Percentiles rank a stretch among this genome's conserved stretches.
These are phyloP conservation scores for Trichoderma reesei DNA, from an alignment of 495 filamentous ascomycete genomes.

Conservation along the genomic window DNA sequence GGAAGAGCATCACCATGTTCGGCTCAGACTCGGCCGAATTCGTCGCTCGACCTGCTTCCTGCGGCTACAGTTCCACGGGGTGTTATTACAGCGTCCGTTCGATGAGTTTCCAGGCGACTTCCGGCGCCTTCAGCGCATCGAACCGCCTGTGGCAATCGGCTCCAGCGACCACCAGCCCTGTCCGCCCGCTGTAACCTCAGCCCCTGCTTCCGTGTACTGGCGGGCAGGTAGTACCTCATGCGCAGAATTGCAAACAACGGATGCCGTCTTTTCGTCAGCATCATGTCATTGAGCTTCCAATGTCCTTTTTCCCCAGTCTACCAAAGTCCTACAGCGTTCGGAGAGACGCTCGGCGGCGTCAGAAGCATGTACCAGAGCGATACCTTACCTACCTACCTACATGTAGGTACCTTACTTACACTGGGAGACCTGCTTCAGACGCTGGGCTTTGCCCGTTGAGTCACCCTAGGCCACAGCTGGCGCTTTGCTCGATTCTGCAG, in stretches of 20 bases:
- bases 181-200: not conserved
- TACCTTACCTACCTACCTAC: not conserved
- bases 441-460: not conserved
- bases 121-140: not conserved
- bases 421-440: too few relatives aligned
- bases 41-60: not conserved
- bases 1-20: not conserved
- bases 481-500: conserved; percentile 6
- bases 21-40: not conserved
- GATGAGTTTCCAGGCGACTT: not conserved
- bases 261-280: conserved; percentile 1
- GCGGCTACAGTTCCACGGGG: too few relatives aligned
- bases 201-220: not conserved
- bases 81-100: too few relatives aligned
- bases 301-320: not conserved
- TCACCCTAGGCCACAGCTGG: not conserved
- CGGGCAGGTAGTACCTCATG: conserved; percentile 1
- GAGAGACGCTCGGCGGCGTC: not conserved
- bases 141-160: not conserved
- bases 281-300: conserved; percentile 5
- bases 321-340: not conserved
- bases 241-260: too few relatives aligned
- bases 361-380: not conserved
- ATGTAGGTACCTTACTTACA: too few relatives aligned
- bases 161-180: not conserved